Base-by-base conservation (phyloP, 2,329 filamentous ascomycete species). In the Alternaria longipes region DNA sequence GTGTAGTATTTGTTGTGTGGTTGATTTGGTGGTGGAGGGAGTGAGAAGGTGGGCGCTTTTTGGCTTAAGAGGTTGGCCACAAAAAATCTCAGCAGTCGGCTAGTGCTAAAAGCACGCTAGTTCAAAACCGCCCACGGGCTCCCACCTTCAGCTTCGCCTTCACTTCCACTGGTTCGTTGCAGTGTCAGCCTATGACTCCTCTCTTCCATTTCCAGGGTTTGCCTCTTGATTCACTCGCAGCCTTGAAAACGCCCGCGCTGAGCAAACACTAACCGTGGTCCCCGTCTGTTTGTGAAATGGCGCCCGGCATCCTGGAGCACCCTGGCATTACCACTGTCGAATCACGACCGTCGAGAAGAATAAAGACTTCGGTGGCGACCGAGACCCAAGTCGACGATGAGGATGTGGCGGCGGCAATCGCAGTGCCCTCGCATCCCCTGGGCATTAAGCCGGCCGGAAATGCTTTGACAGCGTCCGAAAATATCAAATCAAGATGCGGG, bases 401-500 rank as follows among this genome's bases (percentile, higher is more conserved):
- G 22, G 74, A 78, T 67, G 73, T 76, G 78, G 82, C 75, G 78
- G 82, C 83, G 74, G 80, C 84, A 66, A 46, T 40, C 47, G 86
- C 87, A 45, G 89, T 97, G 54, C 90, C 91, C 52, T 83, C 85
- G 40, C 94, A 98, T 82, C 93, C 93, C 38, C 83, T 97, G 47
- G 91, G 91, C 32, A 85, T 98, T 66, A 95, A 93, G 75, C 94
- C 95, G 1, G 86, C 91, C 63, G 95, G 94, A 38, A 98, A 99
- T 81, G 89, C 90, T 50, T 86, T 94, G 44, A 87, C 88, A 20
- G 83, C 87, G 12, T 83, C 83, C 3, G 84, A 84, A 56, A 91
- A 91, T 80, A 86, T 93, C 49, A 91, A 92, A 61, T 78, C 82
- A 50, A 84, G 82, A 40, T 86, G 88, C 63, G 94, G 93, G 16